Evolutionary conservation across 352 stramenopile species (phyloP).

Genomic region (Phytophthora ramorum): DNA sequence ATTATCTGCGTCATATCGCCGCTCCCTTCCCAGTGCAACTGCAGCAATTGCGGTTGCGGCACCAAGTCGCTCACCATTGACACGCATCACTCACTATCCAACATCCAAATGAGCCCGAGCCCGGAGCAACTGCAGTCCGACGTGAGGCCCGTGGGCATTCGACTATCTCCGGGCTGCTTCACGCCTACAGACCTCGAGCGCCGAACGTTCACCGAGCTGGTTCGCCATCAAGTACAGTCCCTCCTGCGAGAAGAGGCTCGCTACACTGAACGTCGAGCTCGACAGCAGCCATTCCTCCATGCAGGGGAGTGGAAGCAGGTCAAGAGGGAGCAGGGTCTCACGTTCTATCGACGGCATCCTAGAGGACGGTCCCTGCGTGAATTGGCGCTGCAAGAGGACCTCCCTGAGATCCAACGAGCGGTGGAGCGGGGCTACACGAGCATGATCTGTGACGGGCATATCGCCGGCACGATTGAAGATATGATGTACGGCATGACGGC

Average conservation of each 20-base stretch:
- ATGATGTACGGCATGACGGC: constrained; percentile 53
- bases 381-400: constrained; percentile 36
- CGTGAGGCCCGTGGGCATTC: constrained; percentile 25
- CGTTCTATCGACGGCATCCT: constrained; percentile 50
- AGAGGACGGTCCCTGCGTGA: constrained; percentile 36
- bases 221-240: constrained; percentile 36
- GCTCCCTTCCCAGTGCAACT: constrained; percentile 9
- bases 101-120: constrained; percentile 6
- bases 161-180: constrained; percentile 40
- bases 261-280: constrained; percentile 32
- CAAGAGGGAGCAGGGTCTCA: constrained; percentile 42
- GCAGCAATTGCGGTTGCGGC: not conserved
- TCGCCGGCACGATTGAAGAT: constrained; percentile 46
- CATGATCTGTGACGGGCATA: constrained; percentile 38
- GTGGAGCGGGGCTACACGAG: constrained; percentile 40
- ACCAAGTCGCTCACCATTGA: not conserved
- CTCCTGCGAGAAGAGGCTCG: constrained; percentile 46
- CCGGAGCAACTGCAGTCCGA: constrained; percentile 4
- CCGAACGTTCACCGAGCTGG: constrained; percentile 38
- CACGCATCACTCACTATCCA: constrained; percentile 12
- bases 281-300: constrained; percentile 43
- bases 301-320: constrained; percentile 53
- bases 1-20: constrained; percentile 31
- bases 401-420: constrained; percentile 30
- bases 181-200: constrained; percentile 42